Base-by-base conservation (phyloP, 176 grass and related monocot species). In the Bothriochloa decipiens region DNA sequence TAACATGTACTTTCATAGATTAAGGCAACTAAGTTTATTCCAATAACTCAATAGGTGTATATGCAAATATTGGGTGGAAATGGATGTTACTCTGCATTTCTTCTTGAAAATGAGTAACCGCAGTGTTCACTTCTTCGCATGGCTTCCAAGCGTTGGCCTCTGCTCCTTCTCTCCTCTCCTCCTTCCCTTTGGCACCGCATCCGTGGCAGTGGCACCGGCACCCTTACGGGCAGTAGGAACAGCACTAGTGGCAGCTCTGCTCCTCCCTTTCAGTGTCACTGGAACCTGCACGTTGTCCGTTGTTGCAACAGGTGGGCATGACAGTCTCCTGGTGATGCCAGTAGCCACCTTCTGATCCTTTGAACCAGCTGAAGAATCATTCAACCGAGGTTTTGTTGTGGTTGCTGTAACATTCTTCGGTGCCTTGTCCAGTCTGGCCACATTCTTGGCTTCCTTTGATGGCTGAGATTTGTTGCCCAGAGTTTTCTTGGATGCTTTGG, bases 91-190 rank as follows among this genome's bases (percentile, higher is more conserved):
- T 49, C 49, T 61, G 42, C 63, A 41, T 77, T 25, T 8, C 68
- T 23, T 72, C 66, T 25, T 43, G 57, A 74, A 66, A 43, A 67
- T 12, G 75, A 39, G 1, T 83, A 18, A 53, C 68, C n/a, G 35
- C 25, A 55, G 11, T 29, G 37, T 55, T 64, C 41, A 87, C 62
- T 89, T 84, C 39, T 84, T 92, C 20, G 50, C 71, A 81, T 64
- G 84, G 36, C 36, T 84, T 81, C 65, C 81, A 74, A 42, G 55
- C 67, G 65, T 89, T 73, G 25, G 66, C 65, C 65, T 84, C 52
- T 75, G 81, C 45, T 84, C 81, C 72, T 89, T 77, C 69, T 84
- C 90, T 16, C 46, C 76, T 81, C 55, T 86, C 70, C 81, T 89
- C 28, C 81, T 87, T 35, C 69, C 87, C 7, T 74, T 90, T 3